Conservation (phyloP, 2,329 filamentous ascomycete species). For the Rhytidhysteron rufulum region DNA sequence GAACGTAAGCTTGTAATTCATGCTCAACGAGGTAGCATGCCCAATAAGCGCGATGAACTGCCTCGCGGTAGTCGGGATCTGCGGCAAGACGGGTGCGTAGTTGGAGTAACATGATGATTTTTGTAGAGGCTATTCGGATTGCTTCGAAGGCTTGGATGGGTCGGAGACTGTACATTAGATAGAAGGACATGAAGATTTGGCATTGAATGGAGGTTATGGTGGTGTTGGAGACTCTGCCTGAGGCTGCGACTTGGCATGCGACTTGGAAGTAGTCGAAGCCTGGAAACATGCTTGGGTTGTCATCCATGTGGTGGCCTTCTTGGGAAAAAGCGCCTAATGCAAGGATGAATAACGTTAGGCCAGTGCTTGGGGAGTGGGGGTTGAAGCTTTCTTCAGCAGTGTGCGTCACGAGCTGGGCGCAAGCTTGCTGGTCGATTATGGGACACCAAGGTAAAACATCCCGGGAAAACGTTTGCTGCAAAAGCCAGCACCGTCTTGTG, state of each 20-base stretch:
- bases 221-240: not conserved
- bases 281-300: not conserved
- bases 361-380: not conserved
- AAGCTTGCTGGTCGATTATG: conserved; percentile 1
- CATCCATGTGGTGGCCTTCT: not conserved
- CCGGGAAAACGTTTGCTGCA: not conserved
- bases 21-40: not conserved
- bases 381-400: not conserved
- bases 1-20: not conserved
- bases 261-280: not conserved
- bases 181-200: not conserved
- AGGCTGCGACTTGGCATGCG: not conserved
- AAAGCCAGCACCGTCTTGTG: not conserved
- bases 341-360: not conserved
- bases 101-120: not conserved
- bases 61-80: not conserved
- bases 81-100: not conserved
- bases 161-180: not conserved
- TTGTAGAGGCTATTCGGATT: not conserved
- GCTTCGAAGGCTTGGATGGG: not conserved
- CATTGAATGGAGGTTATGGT: not conserved
- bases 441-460: not conserved
- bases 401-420: not conserved
- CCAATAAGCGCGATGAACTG: conserved; percentile 2
- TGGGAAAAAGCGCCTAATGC: not conserved